phyloP scores from a whole-genome alignment of 192 early-diverging fungal genomes.

The Coemansia javaensis region DNA sequence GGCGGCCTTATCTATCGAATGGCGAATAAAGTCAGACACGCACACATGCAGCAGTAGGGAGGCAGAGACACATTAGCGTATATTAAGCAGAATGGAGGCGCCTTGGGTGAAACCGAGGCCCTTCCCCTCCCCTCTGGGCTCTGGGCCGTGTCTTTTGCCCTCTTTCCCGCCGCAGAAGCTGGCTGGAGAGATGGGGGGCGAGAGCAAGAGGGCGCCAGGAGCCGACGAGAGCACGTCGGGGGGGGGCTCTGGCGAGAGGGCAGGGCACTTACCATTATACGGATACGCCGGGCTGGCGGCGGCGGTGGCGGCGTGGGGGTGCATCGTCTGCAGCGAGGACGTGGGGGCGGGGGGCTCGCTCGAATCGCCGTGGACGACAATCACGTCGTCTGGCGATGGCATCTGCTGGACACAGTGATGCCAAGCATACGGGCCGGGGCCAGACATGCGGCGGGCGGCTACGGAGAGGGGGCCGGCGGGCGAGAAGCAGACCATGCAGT shows the following conservation, averaged over 20 bases:
- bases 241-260: too few species aligned
- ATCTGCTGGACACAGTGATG: conserved; percentile 22
- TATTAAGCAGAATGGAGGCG: not conserved
- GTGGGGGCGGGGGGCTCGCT: conserved; percentile 23
- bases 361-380: conserved; percentile 40
- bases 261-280: too few species aligned
- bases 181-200: too few species aligned
- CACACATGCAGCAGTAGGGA: conserved; percentile 1
- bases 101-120: not conserved
- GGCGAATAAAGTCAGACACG: conserved; percentile 3
- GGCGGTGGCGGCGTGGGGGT: conserved; percentile 1
- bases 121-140: not conserved
- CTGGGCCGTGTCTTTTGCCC: too few species aligned
- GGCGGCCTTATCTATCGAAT: conserved; percentile 5
- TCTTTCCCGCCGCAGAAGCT: too few species aligned
- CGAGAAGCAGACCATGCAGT: conserved; percentile 1
- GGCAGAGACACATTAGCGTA: conserved; percentile 4
- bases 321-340: not conserved
- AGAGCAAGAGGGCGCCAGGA: too few species aligned
- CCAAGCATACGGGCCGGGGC: conserved; percentile 30
- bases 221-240: too few species aligned
- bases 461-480: not conserved
- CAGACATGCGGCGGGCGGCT: conserved; percentile 4
- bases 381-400: conserved; percentile 20
- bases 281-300: too few species aligned